phyloP scores from a whole-genome alignment of 2,329 filamentous ascomycete species.

The Botryosphaeria agaves region DNA sequence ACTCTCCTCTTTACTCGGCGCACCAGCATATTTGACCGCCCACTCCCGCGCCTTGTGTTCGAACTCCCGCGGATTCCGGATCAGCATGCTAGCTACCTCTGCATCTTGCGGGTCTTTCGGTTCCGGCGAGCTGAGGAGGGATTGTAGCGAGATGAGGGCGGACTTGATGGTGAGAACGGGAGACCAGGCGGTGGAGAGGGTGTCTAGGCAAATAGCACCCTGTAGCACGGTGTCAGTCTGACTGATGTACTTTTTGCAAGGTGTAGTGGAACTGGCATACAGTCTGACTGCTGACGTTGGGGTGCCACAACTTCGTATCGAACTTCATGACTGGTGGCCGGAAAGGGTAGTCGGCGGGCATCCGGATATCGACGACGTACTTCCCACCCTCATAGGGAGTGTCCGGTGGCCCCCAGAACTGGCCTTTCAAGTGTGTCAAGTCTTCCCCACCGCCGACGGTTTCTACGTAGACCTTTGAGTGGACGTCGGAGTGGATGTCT shows the following conservation, averaged over 20 bases:
- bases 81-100: conserved; percentile 81
- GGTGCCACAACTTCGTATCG: conserved; percentile 89
- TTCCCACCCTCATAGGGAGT: conserved; percentile 83
- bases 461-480: conserved; percentile 58
- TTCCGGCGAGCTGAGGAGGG: conserved; percentile 82
- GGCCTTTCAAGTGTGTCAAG: conserved; percentile 66
- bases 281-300: conserved; percentile 87
- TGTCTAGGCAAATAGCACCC: conserved; percentile 96
- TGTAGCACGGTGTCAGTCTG: conserved; percentile 23
- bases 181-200: conserved; percentile 77
- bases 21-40: conserved; percentile 70
- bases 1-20: conserved; percentile 41
- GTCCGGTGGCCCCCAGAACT: conserved; percentile 73
- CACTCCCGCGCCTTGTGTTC: conserved; percentile 73
- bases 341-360: conserved; percentile 84
- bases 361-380: conserved; percentile 69
- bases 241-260: no score
- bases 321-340: conserved; percentile 84
- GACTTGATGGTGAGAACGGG: conserved; percentile 95
- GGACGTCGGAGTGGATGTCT: conserved; percentile 57
- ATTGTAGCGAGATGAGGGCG: conserved; percentile 80
- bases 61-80: conserved; percentile 63
- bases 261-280: no score
- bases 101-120: conserved; percentile 95
- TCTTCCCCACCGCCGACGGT: conserved; percentile 46